Evolutionary conservation across 2,329 filamentous ascomycete genomes (phyloP).

Genomic region (Ceratocystis lukuohia): DNA sequence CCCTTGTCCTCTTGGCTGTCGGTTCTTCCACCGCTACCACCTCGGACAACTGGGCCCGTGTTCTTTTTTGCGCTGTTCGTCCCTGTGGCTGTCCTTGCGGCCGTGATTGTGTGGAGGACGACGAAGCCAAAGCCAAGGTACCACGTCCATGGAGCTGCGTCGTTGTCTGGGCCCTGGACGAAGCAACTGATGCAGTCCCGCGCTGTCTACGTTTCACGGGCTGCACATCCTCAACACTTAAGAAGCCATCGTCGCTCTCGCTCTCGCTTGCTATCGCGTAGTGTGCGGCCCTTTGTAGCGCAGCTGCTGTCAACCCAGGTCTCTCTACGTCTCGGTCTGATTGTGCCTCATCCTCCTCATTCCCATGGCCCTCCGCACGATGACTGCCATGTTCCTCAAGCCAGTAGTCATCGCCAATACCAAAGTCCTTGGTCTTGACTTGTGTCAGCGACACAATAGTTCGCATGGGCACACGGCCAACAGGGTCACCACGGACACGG

Average conservation of each 20-base stretch:
- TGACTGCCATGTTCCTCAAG: constrained; percentile 36
- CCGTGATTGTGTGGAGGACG: background rate
- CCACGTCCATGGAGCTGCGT: background rate
- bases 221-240: constrained; percentile 9
- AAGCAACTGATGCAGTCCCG: background rate
- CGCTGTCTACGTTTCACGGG: constrained; percentile 12
- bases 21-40: constrained; percentile 22
- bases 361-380: constrained; percentile 20
- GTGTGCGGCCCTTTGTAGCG: background rate
- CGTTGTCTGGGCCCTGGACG: background rate
- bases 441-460: constrained; percentile 61
- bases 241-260: constrained; percentile 25
- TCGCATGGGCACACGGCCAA: constrained; percentile 31
- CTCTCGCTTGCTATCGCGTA: constrained; percentile 21
- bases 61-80: constrained; percentile 24
- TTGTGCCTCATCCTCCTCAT: background rate
- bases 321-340: background rate
- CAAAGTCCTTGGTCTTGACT: constrained; percentile 56
- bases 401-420: constrained; percentile 67
- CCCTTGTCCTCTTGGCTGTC: constrained; percentile 26
- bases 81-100: constrained; percentile 20
- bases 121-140: background rate
- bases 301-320: too few species aligned
- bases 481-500: constrained; percentile 40
- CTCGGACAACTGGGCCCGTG: background rate